Evolutionary conservation across 2,329 filamentous ascomycete species (phyloP), one percentile per base, ranked within the genome.

Genomic region (Phyllosticta paracitricarpa): DNA sequence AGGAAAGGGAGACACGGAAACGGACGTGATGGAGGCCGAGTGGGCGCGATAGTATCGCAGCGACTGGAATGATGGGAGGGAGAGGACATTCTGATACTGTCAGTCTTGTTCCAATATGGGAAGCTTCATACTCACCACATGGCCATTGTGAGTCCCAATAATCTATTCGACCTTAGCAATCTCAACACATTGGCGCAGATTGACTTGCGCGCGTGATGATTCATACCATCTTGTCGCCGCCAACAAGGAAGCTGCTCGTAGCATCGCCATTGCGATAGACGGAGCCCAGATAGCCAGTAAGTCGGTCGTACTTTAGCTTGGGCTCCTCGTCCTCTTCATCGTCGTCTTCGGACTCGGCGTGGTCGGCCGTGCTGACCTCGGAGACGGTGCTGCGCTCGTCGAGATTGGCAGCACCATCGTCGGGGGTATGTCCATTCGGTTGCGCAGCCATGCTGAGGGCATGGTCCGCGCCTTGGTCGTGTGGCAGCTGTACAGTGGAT

Each of bases 201-300:
- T 56, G 63, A 65, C 58, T 57, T 57, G n/a, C 51, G 33, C 58
- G 51, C 64, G 19, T 26, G 24, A 24, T 33, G 28, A 28, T 6
- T 58, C 79, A 68, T 81, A 93, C 90, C 93, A 97, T 96, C 79
- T 97, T 97, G 79, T 99, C 93, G 58, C 93, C 93, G 51, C 89
- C 89, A 57, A 96, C 90, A 57, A 95, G 77, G 72, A 96, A 96
- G 8, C 89, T 81, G 74, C 92, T 97, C 26, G 93, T 97, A 67
- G 91, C 90, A 81, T 99, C 94, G 67, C 91, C 92, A 77, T 96
- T 96, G 62, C 91, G 87, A 77, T 99, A 99, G 35, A 97, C 84
- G 53, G 88, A 79, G 26, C 83, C 85, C 64, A 99, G 78, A 68
- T 88, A 87, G 63, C 86, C 87, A 7, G 94, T 97, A 67, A 97